Percentiles rank a stretch among this genome's conserved stretches.
These are phyloP conservation scores for Rhamnella rubrinervis DNA, from an alignment of 331 rosid genomes.

Conservation along the genomic window DNA sequence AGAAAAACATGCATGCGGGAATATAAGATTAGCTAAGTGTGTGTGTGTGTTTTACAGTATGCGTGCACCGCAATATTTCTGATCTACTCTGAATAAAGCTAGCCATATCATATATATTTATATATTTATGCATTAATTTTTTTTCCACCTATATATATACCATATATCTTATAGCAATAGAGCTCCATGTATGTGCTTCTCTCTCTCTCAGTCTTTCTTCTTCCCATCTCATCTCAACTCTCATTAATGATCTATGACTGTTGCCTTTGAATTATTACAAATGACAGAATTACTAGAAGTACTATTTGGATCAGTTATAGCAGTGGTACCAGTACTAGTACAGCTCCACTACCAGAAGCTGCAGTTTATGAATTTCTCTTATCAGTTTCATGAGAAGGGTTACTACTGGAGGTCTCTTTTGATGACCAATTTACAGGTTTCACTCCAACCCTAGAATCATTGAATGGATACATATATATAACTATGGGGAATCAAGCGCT, in stretches of 20 bases:
- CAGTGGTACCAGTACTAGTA: too few relatives aligned
- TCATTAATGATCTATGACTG: slow-evolving; percentile 17
- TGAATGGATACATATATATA: slow-evolving; percentile 16
- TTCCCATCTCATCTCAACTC: too few relatives aligned
- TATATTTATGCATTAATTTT: neutral
- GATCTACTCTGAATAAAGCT: neutral
- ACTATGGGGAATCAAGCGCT: slow-evolving; percentile 65
- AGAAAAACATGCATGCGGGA: slow-evolving; percentile 71
- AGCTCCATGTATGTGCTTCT: neutral
- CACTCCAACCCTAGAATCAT: slow-evolving; percentile 13
- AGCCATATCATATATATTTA: neutral
- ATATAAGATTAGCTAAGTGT: slow-evolving; percentile 29
- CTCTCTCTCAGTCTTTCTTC: slow-evolving; percentile 12
- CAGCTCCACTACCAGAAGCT: neutral
- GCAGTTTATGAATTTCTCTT: slow-evolving; percentile 18
- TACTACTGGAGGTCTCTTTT: slow-evolving; percentile 10
- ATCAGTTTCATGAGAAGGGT: slow-evolving; percentile 11
- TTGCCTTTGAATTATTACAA: slow-evolving; percentile 10
- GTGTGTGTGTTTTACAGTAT: slow-evolving; percentile 30
- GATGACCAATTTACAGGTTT: slow-evolving; percentile 25
- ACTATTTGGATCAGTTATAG: too few relatives aligned
- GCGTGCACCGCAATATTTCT: slow-evolving; percentile 53
- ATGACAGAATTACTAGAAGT: too few relatives aligned
- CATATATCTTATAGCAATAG: too few relatives aligned
- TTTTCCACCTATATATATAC: too few relatives aligned